These are phyloP conservation scores for Neopestalotiopsis clavispora DNA, from an alignment of 2,329 filamentous ascomycete species.

Conservation along the genomic window DNA sequence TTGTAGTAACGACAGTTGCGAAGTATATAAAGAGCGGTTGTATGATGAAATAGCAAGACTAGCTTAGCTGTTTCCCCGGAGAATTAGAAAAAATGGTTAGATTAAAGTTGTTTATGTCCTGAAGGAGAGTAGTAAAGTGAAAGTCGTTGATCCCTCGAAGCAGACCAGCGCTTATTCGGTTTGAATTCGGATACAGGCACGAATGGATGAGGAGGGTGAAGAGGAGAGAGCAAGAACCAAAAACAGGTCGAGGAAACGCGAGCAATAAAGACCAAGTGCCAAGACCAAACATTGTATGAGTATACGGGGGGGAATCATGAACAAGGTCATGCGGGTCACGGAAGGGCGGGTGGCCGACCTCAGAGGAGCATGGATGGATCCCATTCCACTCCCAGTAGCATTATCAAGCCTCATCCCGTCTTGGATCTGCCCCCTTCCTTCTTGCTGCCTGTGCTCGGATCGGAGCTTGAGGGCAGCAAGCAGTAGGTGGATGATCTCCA, in stretches of 20 bases:
- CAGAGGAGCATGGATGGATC: slow-evolving; percentile 19
- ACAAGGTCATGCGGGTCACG: slow-evolving; percentile 32
- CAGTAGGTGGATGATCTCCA: background rate
- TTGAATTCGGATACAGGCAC: slow-evolving; percentile 31
- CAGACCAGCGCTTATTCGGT: slow-evolving; percentile 55
- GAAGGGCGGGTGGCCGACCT: slow-evolving; percentile 35
- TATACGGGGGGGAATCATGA: slow-evolving; percentile 15
- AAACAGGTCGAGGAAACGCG: slow-evolving; percentile 32
- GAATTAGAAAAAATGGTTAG: slow-evolving; percentile 37
- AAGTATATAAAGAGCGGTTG: slow-evolving; percentile 22
- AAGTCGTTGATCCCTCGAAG: slow-evolving; percentile 45
- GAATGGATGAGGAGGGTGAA: slow-evolving; percentile 37
- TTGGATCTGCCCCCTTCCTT: slow-evolving; percentile 10
- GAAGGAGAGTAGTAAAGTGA: slow-evolving; percentile 37
- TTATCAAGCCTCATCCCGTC: slow-evolving; percentile 24
- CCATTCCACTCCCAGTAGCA: slow-evolving; percentile 27
- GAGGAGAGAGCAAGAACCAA: slow-evolving; percentile 30
- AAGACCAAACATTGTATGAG: slow-evolving; percentile 18
- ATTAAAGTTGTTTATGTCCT: slow-evolving; percentile 37
- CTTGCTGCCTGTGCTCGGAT: background rate
- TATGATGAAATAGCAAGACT: slow-evolving; percentile 39
- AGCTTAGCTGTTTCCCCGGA: slow-evolving; percentile 41
- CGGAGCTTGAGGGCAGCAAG: background rate
- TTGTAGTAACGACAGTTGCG: slow-evolving; percentile 22
- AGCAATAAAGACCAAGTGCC: slow-evolving; percentile 32